These are phyloP conservation scores for Harringtonia aguacate DNA, from an alignment of 2,329 filamentous ascomycete species.

Conservation along the genomic window DNA sequence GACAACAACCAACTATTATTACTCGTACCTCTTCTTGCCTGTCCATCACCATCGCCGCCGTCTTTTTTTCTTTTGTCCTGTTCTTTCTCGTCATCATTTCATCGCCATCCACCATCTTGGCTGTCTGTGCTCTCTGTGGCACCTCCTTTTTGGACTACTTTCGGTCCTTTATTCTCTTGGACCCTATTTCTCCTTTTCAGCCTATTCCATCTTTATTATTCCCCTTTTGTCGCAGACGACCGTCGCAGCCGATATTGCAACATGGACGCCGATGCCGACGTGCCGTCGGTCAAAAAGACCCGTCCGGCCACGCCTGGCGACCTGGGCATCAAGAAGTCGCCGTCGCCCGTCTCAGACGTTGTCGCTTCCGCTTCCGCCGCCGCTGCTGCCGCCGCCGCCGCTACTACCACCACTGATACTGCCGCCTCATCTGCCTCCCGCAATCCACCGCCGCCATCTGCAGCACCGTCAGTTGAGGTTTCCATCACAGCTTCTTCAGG, in stretches of 20 bases:
- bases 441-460: neutral
- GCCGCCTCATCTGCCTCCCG: neutral
- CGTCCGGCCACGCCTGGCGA: neutral
- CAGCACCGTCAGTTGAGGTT: neutral
- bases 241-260: neutral
- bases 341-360: neutral
- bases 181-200: no score
- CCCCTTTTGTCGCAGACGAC: neutral
- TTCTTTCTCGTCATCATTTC: no score
- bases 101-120: no score
- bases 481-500: neutral
- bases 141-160: no score
- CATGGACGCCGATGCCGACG: slow-evolving; percentile 5
- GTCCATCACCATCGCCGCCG: neutral
- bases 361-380: neutral
- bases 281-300: neutral
- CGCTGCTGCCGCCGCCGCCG: neutral
- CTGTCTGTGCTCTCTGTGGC: no score
- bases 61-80: neutral
- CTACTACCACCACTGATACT: no score
- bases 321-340: neutral
- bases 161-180: no score
- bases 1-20: no score
- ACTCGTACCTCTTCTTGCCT: neutral
- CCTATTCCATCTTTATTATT: no score